Evolutionary conservation across 306 rosid genomes (phyloP), one percentile per base, ranked within the genome.

Genomic region (Vachellia pachyceras): DNA sequence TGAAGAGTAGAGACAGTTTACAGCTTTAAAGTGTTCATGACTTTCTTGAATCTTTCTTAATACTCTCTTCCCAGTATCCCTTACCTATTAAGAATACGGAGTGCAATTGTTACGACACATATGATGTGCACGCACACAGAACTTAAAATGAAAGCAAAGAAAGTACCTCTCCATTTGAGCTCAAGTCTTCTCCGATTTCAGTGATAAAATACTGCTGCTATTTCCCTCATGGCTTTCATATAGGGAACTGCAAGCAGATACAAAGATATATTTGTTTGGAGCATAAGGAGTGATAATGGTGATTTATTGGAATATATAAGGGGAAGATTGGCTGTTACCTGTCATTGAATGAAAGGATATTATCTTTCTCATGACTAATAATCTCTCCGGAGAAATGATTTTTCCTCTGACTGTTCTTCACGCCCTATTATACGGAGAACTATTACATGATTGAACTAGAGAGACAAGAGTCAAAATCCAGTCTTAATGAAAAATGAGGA

Each of bases 11-110:
- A 95, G 95, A 76, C 94, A 90, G 15, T 97, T 93, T 42, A 95
- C 91, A 25, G 96, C 95, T 82, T 95, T 95, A 57, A 92, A 75
- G 89, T 93, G 99, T 60, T 93, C 92, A 7, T 77, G 94, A 61
- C 78, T 90, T 83, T 95, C 99, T 85, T 93, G 99, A 88, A 90
- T 85, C 80, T 91, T 82, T 87, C 92, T 84, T 18, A 87, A 72
- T 20, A 69, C 83, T 84, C 88, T 89, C 85, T 88, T 89, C 83
- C 93, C 88, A 40, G 90, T 89, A 72, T 91, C 95, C 99, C 99
- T 93, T 47, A 95, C 92, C 99, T 95, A 65, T 50, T 73, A 85
- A 72, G 77, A 79, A 75, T 55, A 77, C 44, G 22, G 69, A 63
- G 64, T 36, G 55, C 29, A 65, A 63, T 23, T 66, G 84, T 80